Evolutionary conservation across 495 filamentous ascomycete species (phyloP), one percentile per base, ranked within the genome.

Genomic region (Trichoderma parareesei): DNA sequence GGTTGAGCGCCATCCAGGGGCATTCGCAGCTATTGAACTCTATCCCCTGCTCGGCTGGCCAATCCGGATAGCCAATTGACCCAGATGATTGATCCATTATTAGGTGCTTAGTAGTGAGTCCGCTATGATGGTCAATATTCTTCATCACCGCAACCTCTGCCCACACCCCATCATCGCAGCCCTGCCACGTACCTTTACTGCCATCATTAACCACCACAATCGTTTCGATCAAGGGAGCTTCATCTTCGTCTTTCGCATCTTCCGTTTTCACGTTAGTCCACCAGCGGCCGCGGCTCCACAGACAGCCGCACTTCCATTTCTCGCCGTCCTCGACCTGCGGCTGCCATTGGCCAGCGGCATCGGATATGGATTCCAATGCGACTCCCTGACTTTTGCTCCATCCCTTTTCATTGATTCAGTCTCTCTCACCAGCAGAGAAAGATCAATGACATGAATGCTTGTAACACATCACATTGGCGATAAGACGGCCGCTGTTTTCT

Each of bases 11-110:
- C 46, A 18, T 7, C 46, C 46, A 49, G 40, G 40, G 40, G 46
- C 53, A 33, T 13, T 57, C 53, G 53, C 33, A 37, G 53, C 33
- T 57, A 57, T 57, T 57, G 53, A 57, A 57, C 53, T 57, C 53
- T 57, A 57, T 57, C 53, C 53, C 53, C 16, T 57, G 53, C 53
- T 37, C 27, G 14, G 27, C 33, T 14, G 27, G 53, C 53, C 53
- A 57, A 57, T 57, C 27, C 20, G 53, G 8, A 27, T 27, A 27
- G 27, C 27, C 27, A 27, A 27, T 27, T 27, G 27, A 27, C 27
- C 27, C 27, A 27, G 27, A 27, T 27, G 27, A 27, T 27, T 27
- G 27, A 27, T 27, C 27, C 27, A 27, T 27, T 27, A 27, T 27
- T 27, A 27, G 27, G 27, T 27, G 27, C 27, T 27, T 27, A 27